Base-by-base conservation (phyloP, 225 moss, liverwort and hornwort genomes). In the Polytrichum formosum region DNA sequence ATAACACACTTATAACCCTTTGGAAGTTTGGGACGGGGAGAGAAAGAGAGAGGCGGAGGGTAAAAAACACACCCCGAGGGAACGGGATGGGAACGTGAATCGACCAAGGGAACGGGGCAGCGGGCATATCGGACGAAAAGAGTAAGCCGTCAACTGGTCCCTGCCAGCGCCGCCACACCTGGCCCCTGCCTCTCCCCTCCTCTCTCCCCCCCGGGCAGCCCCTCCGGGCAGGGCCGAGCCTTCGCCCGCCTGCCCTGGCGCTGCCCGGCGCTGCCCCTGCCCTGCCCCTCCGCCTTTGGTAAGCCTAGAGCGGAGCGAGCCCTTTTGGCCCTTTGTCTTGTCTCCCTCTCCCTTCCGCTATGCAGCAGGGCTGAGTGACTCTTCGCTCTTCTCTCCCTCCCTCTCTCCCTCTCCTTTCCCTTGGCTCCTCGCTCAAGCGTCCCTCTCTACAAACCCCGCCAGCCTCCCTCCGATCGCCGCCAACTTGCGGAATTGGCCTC, bases 91-190 rank as follows among this genome's bases (percentile, higher is more conserved):
- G 23, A 46, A 46, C 46, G 46, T 13, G 13, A 13, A 13, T 46
- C 46, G 46, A 46, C 58, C 58, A 58, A 58, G 23, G 58, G 58
- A 20, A 58, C 21, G 13, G 62, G 62, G 62, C 62, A 63, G 62
- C 25, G 62, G 62, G 62, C 62, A 63, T 23, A 26, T 26, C 25
- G 62, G 62, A 63, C 62, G 62, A 63, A 63, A 63, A 63, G 62
- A 63, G 25, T 27, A 63, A 23, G 62, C 62, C 62, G 62, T 63
- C 62, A 63, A 63, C 62, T 16, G 62, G 25, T 16, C 25, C 23
- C 26, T 63, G 62, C 26, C 25, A 26, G 62, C 23, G 25, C 62
- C 62, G 62, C 62, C 62, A 46, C 46, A 46, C 58, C 58, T 58
- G 58, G 58, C 58, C 58, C 6, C 19, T 18, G 19, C 18, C 56